These are phyloP conservation scores for Colletotrichum theobromicola DNA, from an alignment of 2,329 filamentous ascomycete species.

Conservation along the genomic window DNA sequence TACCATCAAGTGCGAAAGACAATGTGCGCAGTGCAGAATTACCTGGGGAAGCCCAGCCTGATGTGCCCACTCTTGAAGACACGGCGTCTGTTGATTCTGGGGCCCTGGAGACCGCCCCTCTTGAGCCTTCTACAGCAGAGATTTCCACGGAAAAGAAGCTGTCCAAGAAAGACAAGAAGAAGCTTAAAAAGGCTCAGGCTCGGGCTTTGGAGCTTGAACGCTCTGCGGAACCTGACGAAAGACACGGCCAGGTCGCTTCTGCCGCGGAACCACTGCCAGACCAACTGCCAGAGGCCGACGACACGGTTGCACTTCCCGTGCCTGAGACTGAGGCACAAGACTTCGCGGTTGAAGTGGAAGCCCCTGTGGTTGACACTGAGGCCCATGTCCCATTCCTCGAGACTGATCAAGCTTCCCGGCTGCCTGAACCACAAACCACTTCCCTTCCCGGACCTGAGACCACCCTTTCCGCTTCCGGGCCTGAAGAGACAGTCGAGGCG, in stretches of 20 bases:
- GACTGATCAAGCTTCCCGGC: neutral
- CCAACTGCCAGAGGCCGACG: neutral
- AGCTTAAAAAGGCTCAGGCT: constrained; percentile 26
- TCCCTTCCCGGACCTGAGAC: neutral
- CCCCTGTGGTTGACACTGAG: neutral
- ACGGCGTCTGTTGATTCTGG: neutral
- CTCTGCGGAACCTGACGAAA: neutral
- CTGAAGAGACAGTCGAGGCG: too few species aligned
- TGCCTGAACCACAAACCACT: neutral
- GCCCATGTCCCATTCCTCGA: neutral
- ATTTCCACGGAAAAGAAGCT: neutral
- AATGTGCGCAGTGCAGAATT: neutral
- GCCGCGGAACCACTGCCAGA: neutral
- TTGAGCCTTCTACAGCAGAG: constrained; percentile 3
- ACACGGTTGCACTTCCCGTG: constrained; percentile 21
- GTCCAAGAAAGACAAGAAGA: constrained; percentile 31
- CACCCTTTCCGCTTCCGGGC: neutral
- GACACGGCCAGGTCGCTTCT: neutral
- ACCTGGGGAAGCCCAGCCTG: neutral
- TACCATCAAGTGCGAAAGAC: neutral
- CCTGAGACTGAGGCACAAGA: neutral
- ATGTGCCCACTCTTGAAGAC: neutral
- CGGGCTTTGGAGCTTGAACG: constrained; percentile 15
- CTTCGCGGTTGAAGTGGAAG: neutral
- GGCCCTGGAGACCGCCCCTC: neutral